A percentile compares a stretch with the other conserved stretches of the same genome.
Conservation (phyloP, 2,329 filamentous ascomycete genomes). For the Geosmithia morbida region DNA sequence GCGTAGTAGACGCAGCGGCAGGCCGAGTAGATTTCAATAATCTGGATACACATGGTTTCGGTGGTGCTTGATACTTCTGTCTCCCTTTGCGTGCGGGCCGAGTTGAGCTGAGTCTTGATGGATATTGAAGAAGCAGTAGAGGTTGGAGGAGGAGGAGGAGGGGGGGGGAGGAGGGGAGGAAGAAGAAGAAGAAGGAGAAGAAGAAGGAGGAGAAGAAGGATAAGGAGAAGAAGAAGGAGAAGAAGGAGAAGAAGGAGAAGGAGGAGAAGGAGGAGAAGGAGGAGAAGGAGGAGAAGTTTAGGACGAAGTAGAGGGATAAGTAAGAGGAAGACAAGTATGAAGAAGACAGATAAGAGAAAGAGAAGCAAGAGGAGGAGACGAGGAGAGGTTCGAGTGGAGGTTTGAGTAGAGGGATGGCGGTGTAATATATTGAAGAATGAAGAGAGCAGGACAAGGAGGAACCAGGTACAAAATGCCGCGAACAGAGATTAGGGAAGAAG, state of each 20-base stretch:
- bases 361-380: too few species aligned
- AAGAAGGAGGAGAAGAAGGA: conserved; percentile 5
- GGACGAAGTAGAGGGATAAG: not conserved
- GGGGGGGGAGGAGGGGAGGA: too few species aligned
- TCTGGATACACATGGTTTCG: conserved; percentile 70
- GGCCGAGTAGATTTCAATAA: conserved; percentile 73
- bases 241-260: not conserved
- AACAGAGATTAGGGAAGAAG: not conserved
- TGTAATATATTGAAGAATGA: too few species aligned
- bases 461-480: too few species aligned
- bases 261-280: not conserved
- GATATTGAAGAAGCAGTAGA: too few species aligned
- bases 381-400: too few species aligned
- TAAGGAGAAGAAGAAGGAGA: not conserved
- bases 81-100: too few species aligned
- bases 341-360: too few species aligned
- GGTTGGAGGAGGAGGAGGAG: too few species aligned
- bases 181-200: conserved; percentile 27
- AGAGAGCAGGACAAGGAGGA: too few species aligned
- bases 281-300: too few species aligned
- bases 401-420: not conserved
- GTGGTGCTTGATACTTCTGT: not conserved
- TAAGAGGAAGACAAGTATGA: not conserved
- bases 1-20: conserved; percentile 82
- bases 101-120: too few species aligned